phyloP scores from a whole-genome alignment of 176 grass and related monocot genomes.

The Carex kokanica region DNA sequence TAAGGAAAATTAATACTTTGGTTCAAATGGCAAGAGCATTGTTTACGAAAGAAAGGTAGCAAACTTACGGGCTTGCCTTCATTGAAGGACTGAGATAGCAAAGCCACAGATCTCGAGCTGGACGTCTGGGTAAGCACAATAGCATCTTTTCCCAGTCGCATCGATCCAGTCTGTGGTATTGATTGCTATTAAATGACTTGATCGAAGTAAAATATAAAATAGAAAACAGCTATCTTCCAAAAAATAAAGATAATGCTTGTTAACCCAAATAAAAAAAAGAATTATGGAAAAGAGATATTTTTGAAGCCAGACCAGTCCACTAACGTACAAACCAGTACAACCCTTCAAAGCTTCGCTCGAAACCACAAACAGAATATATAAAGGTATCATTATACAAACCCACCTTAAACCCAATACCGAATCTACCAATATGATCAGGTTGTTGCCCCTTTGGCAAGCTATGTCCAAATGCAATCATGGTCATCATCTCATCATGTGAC shows the following conservation, averaged over 20 bases:
- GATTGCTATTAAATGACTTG: conserved; percentile 16
- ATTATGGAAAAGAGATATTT: not conserved
- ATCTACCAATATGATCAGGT: conserved; percentile 61
- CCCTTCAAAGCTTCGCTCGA: not conserved
- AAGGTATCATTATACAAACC: not conserved
- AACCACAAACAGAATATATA: not conserved
- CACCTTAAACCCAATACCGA: conserved; percentile 94
- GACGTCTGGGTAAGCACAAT: conserved; percentile 83
- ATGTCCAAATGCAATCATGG: conserved; percentile 90
- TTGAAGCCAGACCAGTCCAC: not conserved
- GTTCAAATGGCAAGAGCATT: not conserved
- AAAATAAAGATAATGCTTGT: not conserved
- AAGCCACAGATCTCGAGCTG: conserved; percentile 67
- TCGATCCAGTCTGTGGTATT: conserved; percentile 72
- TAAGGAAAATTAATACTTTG: not conserved
- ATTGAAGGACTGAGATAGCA: conserved; percentile 83
- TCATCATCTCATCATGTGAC: conserved; percentile 58
- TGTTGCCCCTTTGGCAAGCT: conserved; percentile 40
- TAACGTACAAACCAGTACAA: not conserved
- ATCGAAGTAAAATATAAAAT: not conserved
- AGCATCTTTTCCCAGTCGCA: conserved; percentile 89
- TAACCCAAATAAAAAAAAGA: not conserved
- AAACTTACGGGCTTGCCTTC: conserved; percentile 60
- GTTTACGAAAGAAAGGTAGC: not conserved
- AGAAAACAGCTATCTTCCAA: not conserved